These are phyloP conservation scores for Platismatia glauca DNA, from an alignment of 495 filamentous ascomycete genomes.

Conservation along the genomic window DNA sequence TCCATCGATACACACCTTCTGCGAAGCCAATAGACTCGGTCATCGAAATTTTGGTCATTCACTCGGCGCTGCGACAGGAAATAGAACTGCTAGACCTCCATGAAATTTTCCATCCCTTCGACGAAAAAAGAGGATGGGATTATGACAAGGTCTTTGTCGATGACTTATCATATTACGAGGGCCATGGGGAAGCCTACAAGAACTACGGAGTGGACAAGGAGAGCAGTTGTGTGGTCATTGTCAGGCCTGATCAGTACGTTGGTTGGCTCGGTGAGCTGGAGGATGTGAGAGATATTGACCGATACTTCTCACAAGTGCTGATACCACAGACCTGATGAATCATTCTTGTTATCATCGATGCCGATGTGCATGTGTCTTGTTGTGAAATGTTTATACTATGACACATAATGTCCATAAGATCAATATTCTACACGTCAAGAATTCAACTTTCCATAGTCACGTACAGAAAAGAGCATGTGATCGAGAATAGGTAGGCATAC, in stretches of 20 bases:
- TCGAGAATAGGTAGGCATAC: background rate
- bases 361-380: background rate
- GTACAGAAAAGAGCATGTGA: background rate
- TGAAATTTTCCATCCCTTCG: conserved; percentile 46
- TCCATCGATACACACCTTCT: conserved; percentile 37
- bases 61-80: conserved; percentile 41
- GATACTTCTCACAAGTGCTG: conserved; percentile 26
- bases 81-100: conserved; percentile 51
- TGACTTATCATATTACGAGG: conserved; percentile 49
- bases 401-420: background rate
- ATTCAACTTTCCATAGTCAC: too few relatives aligned
- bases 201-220: conserved; percentile 52
- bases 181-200: conserved; percentile 53
- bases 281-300: conserved; percentile 39
- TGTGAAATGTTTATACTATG: too few relatives aligned
- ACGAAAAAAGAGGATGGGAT: conserved; percentile 40
- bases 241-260: conserved; percentile 61
- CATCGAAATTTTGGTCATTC: conserved; percentile 54
- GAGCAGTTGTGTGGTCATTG: conserved; percentile 51
- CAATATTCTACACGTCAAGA: too few relatives aligned
- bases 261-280: conserved; percentile 48
- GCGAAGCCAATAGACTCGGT: conserved; percentile 34
- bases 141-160: conserved; percentile 61
- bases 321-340: conserved; percentile 4
- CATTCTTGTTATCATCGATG: background rate